Evolutionary conservation across 305 asterid species (phyloP), one percentile per base, ranked within the genome.

Genomic region (Lippia alba): DNA sequence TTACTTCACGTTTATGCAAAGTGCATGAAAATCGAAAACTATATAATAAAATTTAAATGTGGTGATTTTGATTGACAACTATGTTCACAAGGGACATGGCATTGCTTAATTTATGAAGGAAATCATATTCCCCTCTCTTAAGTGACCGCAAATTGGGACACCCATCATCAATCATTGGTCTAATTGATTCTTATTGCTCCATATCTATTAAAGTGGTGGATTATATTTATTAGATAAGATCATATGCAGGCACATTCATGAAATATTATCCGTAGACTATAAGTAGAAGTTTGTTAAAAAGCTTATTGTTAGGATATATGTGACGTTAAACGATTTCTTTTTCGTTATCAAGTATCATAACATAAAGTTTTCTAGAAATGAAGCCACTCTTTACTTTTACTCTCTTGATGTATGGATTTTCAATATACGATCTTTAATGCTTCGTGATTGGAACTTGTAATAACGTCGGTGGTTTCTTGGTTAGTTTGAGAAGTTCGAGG

Each of bases 101-200:
- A 11, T 44, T 11, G 49, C 49, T 44, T 44, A 5, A 44, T 44
- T 44, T 7, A 44, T 5, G 49, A 44, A 44, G 49, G 10, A 11
- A 44, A 44, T 44, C 49, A 44, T 44, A 44, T 44, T 44, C 49
- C 49, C 0, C 10, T 51, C 17, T 30, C 19, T 49, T 15, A 36
- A 72, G 30, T 32, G 18, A 45, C 39, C 73, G 46, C n/a, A 58
- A 36, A 48, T 46, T 45, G 41, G 1, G 16, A 12, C 18, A 24
- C 71, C 61, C 56, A 72, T 54, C 44, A 39, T 41, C 76, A 55
- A 54, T 72, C 12, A 55, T 63, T 72, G 41, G 11, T 44, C 1
- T 36, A 15, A 5, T 41, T 20, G n/a, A 33, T 20, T 24, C 18
- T 3, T 5, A 6, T 24, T 19, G 6, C 2, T 16, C 7, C 7